Evolutionary conservation across 176 grass and related monocot species (phyloP).

Genomic region (Oryza australiensis): DNA sequence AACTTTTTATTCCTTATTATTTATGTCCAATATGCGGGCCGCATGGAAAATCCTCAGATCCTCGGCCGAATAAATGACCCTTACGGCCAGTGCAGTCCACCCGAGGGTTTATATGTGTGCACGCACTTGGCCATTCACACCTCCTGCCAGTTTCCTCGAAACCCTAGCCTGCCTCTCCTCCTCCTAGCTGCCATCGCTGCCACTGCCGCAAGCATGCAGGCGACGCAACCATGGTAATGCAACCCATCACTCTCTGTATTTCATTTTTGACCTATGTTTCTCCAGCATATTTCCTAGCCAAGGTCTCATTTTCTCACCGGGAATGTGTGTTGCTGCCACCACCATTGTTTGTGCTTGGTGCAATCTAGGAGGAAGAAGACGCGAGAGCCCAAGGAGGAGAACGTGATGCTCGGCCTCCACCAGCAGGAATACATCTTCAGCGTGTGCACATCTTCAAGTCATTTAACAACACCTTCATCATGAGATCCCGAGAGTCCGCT

Average conservation of each 20-base stretch:
- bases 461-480: conserved; percentile 87
- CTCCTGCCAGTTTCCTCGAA: neutral
- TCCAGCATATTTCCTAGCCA: neutral
- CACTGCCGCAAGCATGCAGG: neutral
- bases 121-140: neutral
- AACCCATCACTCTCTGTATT: neutral
- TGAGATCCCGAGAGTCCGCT: conserved; percentile 19
- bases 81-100: neutral
- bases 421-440: conserved; percentile 68
- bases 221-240: conserved; percentile 39
- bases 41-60: neutral
- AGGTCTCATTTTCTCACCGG: neutral
- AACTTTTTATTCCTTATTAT: too few species aligned
- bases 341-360: neutral
- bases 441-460: conserved; percentile 70
- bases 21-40: neutral
- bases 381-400: conserved; percentile 70
- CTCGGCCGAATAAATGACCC: neutral
- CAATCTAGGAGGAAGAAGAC: conserved; percentile 69
- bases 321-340: neutral
- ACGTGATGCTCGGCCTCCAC: conserved; percentile 75
- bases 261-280: neutral
- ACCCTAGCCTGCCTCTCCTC: conserved; percentile 22
- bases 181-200: conserved; percentile 7
- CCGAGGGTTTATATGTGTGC: too few species aligned